Base-by-base conservation (phyloP, 192 early-diverging fungal species). In the Thamnidium elegans region DNA sequence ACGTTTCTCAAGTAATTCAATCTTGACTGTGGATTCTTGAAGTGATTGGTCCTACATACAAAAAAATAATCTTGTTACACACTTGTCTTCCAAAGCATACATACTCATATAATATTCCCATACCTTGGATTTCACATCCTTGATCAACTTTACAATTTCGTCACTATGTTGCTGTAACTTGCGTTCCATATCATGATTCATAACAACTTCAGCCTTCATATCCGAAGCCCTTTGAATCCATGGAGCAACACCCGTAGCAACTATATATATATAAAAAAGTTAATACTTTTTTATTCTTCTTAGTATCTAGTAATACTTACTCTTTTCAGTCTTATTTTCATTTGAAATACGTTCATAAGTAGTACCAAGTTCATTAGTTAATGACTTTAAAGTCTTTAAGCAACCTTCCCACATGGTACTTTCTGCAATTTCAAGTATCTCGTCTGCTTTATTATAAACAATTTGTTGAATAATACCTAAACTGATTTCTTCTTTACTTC, bases 1-100 rank as follows among this genome's bases (percentile, higher is more conserved):
- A 32, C 90, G 85, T 74, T 89, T 92, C 69, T 92, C 92, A 23
- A 93, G 83, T 54, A 92, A 69, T 53, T 92, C 90, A 14, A 92
- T 84, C 67, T 88, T 89, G 36, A 94, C 82, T 34, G 64, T 58
- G 11, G 71, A 75, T 71, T 96, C 93, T 69, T 90, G 87, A 45
- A 94, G 64, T 8, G 72, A 65, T 80, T 94, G 84, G 45, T 94
- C 91, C 78, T 89, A 53, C 36, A 14, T 46, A 19, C 7, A 36
- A 39, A 39, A 10, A 39, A 39, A 39, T 6, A 2, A 2, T 9
- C 17, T 19, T 36, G 17, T 11, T 20, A 32, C 17, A n/a, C 9
- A 20, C 15, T 32, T 26, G 15, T 31, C 15, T 46, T 46, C 45
- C 4, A 58, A 50, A 47, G 15, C 1, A 21, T 8, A n/a, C n/a